Evolutionary conservation across 1,139 yeast species (phyloP).

Genomic region (Diutina mesorugosa): DNA sequence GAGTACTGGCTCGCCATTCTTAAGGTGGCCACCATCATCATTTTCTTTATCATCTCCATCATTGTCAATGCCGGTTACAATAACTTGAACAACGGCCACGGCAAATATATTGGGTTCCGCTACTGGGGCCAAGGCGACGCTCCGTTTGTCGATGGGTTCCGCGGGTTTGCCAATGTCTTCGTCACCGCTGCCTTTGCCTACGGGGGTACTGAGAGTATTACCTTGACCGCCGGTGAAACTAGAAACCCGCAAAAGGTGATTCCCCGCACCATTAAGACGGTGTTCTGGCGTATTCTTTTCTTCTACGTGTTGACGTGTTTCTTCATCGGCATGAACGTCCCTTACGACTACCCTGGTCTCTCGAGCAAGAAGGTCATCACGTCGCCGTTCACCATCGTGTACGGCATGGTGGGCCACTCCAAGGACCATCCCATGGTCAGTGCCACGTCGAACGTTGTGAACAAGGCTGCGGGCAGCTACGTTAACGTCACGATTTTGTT

Average conservation of each 20-base stretch:
- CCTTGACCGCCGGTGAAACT: slow-evolving; percentile 18
- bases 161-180: slow-evolving; percentile 25
- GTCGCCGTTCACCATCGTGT: slow-evolving; percentile 55
- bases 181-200: slow-evolving; percentile 7
- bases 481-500: slow-evolving; percentile 34
- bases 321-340: slow-evolving; percentile 9
- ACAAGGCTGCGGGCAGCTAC: slow-evolving; percentile 29
- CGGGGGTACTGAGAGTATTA: neutral
- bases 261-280: slow-evolving; percentile 13
- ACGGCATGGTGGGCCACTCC: slow-evolving; percentile 31
- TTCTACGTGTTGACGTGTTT: slow-evolving; percentile 10
- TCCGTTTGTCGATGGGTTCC: slow-evolving; percentile 27
- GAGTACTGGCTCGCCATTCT: slow-evolving; percentile 51
- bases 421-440: neutral
- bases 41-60: neutral
- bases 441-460: slow-evolving; percentile 5
- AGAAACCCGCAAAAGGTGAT: slow-evolving; percentile 37
- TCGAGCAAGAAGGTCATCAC: slow-evolving; percentile 31
- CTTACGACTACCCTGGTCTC: slow-evolving; percentile 11
- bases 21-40: neutral
- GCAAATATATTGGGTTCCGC: slow-evolving; percentile 22
- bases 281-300: slow-evolving; percentile 11
- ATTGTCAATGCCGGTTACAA: neutral
- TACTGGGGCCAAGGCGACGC: slow-evolving; percentile 28
- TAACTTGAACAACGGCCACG: neutral